Evolutionary conservation across 306 rosid genomes (phyloP).

Genomic region (Medicago lupulina): DNA sequence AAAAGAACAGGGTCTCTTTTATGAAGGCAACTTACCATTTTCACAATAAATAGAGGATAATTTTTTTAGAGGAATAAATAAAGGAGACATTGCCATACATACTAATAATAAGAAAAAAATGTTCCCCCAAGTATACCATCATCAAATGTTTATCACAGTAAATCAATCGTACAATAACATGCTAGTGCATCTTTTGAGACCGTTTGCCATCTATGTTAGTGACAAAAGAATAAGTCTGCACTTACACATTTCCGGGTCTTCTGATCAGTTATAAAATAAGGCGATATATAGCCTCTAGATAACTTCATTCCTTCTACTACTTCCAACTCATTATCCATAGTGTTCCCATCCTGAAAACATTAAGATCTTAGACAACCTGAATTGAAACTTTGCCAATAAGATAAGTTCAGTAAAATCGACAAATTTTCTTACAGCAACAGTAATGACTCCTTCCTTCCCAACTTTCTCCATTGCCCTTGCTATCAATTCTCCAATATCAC

Average conservation of each 20-base stretch:
- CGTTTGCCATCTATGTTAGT: constrained; percentile 21
- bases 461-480: constrained; percentile 99
- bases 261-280: constrained; percentile 85
- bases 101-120: constrained; percentile 1
- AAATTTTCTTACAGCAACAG: constrained; percentile 71
- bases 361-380: constrained; percentile 35
- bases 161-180: constrained; percentile 5
- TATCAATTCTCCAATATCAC: constrained; percentile 86
- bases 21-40: not conserved
- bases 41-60: not conserved
- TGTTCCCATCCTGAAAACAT: constrained; percentile 82
- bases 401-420: constrained; percentile 22
- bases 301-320: constrained; percentile 99
- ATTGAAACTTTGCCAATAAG: constrained; percentile 13
- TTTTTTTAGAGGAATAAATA: not conserved
- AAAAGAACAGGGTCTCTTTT: constrained; percentile 3
- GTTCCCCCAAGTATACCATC: not conserved
- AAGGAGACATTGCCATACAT: constrained; percentile 1
- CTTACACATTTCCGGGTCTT: constrained; percentile 95
- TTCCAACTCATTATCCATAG: constrained; percentile 92
- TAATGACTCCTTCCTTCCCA: constrained; percentile 96
- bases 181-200: constrained; percentile 12
- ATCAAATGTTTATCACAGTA: constrained; percentile 21
- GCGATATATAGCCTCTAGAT: constrained; percentile 84
- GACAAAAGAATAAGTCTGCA: constrained; percentile 34